These are phyloP conservation scores for Astrephomene gubernaculifera DNA, from an alignment of 139 green algal genomes.

Conservation along the genomic window DNA sequence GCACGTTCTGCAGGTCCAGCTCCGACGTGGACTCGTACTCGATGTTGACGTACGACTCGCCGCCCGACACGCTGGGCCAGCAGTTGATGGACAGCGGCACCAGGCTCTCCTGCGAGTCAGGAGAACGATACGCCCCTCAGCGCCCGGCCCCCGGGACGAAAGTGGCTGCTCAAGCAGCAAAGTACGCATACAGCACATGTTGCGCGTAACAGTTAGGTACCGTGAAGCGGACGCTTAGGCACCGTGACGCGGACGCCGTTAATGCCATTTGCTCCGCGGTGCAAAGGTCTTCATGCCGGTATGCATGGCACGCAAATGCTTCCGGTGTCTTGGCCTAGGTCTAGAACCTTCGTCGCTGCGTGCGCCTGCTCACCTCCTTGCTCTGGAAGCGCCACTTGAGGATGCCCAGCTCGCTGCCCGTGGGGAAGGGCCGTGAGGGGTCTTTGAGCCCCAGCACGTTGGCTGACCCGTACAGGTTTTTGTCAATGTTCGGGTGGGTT, in stretches of 20 bases:
- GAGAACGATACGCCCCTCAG: no score
- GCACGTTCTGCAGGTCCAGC: slow-evolving; percentile 94
- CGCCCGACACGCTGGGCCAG: slow-evolving; percentile 92
- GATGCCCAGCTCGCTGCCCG: slow-evolving; percentile 87
- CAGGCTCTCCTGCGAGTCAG: slow-evolving; percentile 66
- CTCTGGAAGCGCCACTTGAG: slow-evolving; percentile 97
- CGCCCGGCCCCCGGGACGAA: no score
- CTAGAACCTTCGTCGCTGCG: no score
- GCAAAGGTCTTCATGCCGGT: no score
- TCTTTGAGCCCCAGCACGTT: slow-evolving; percentile 94
- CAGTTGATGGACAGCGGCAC: slow-evolving; percentile 93
- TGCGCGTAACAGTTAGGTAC: no score
- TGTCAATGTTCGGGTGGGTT: slow-evolving; percentile 99
- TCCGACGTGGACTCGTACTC: slow-evolving; percentile 92
- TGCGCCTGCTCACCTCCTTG: slow-evolving; percentile 73
- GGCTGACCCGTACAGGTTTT: slow-evolving; percentile 83
- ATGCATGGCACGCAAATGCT: no score
- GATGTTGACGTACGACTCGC: slow-evolving; percentile 97
- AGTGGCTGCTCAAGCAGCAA: no score
- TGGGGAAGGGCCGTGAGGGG: slow-evolving; percentile 93
- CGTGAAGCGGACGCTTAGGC: no score
- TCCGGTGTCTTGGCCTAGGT: no score
- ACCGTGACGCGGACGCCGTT: no score
- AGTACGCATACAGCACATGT: no score
- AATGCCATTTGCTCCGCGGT: no score